Conservation (phyloP, 345 rosid species). For the sweet orange (Citrus sinensis) region DNA sequence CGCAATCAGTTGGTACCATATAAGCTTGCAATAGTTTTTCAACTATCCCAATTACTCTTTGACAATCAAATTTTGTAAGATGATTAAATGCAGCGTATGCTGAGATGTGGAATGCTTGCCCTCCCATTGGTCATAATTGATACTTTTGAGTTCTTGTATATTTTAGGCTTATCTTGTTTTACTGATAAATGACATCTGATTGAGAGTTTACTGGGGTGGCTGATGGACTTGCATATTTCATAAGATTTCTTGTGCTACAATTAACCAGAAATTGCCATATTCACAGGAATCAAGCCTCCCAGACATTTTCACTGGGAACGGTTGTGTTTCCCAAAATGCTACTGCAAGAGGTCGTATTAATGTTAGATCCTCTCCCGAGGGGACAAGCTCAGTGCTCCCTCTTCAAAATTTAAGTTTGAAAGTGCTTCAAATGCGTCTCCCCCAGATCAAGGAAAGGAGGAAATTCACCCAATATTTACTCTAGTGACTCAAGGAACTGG, state of each 20-base stretch:
- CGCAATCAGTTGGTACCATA: not conserved
- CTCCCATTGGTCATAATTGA: not conserved
- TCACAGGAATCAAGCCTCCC: slow-evolving; percentile 83
- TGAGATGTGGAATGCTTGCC: not conserved
- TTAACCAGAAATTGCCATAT: slow-evolving; percentile 10
- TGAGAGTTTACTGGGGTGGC: not conserved
- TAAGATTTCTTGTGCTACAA: not conserved
- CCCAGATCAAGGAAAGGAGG: slow-evolving; percentile 13
- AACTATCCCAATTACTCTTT: not conserved
- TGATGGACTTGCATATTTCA: not conserved
- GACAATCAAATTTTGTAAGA: not conserved
- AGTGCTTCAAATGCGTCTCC: slow-evolving; percentile 9
- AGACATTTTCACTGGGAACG: slow-evolving; percentile 40
- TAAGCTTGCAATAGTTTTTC: not conserved
- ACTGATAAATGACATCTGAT: not conserved
- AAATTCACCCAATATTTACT: slow-evolving; percentile 46
- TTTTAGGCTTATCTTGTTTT: not conserved
- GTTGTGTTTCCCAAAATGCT: slow-evolving; percentile 58
- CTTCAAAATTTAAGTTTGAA: slow-evolving; percentile 24
- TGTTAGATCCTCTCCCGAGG: slow-evolving; percentile 33
- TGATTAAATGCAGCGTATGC: not conserved
- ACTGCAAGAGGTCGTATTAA: slow-evolving; percentile 51
- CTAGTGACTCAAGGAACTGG: slow-evolving; percentile 24
- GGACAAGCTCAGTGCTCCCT: slow-evolving; percentile 21
- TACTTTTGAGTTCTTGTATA: not conserved